These are phyloP conservation scores for Hydnomerulius pinastri DNA, from an alignment of 768 basidiomycete species.

Conservation along the genomic window DNA sequence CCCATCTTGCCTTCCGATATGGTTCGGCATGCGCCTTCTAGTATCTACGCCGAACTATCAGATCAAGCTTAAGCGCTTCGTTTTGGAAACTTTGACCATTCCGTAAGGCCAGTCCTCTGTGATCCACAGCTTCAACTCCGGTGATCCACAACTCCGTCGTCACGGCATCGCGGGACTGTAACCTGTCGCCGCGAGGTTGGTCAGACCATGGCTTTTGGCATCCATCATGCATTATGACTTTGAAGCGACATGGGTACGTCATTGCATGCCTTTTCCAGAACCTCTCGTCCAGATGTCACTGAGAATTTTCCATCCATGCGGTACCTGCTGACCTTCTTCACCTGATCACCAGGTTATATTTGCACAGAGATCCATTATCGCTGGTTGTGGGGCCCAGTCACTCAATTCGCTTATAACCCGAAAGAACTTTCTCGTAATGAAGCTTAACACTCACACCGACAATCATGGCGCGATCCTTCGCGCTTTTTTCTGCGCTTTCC, in stretches of 20 bases:
- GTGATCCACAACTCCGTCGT: too few species aligned
- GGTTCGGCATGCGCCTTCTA: too few species aligned
- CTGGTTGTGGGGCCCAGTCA: neutral
- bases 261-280: neutral
- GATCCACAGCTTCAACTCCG: too few species aligned
- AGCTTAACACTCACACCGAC: neutral
- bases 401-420: neutral
- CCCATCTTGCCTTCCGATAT: too few species aligned
- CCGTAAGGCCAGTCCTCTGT: too few species aligned
- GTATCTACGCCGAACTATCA: too few species aligned
- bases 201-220: too few species aligned
- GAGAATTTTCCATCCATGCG: neutral
- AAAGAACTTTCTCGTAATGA: neutral
- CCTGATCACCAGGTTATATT: neutral
- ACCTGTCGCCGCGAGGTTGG: too few species aligned
- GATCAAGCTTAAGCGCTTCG: too few species aligned
- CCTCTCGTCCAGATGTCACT: neutral
- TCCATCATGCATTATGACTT: too few species aligned
- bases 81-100: too few species aligned
- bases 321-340: neutral
- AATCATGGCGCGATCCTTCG: conserved; percentile 1
- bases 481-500: neutral
- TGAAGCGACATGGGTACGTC: neutral
- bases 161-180: too few species aligned
- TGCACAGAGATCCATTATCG: neutral